Percentiles rank a stretch among this genome's conserved stretches.
Evolutionary conservation across 768 basidiomycete genomes (phyloP).

Genomic region (Pulveroboletus sp.): DNA sequence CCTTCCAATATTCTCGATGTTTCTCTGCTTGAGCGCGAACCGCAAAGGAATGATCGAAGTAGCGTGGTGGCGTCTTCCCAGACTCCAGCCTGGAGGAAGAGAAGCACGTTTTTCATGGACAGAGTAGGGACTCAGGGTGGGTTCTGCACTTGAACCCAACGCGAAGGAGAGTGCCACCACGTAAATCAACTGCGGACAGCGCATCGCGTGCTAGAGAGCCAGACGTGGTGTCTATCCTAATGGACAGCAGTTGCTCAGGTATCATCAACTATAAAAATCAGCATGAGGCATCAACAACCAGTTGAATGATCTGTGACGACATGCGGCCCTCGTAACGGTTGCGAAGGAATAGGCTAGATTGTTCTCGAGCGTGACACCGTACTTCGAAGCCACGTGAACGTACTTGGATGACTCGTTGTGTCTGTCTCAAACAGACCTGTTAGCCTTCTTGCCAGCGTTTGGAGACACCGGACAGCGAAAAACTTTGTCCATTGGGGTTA

Average conservation of each 20-base stretch:
- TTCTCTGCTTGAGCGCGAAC: constrained; percentile 31
- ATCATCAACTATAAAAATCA: background rate
- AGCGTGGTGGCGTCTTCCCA: constrained; percentile 32
- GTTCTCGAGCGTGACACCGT: no score
- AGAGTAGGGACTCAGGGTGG: constrained; percentile 18
- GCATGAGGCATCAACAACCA: no score
- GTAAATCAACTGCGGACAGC: constrained; percentile 1
- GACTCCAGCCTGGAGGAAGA: constrained; percentile 35
- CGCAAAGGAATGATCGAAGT: constrained; percentile 25
- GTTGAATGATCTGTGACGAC: no score
- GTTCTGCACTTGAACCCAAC: constrained; percentile 14
- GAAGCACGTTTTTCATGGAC: constrained; percentile 39
- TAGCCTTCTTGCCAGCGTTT: no score
- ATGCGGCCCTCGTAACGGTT: no score
- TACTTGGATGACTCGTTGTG: no score
- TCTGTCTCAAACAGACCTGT: no score
- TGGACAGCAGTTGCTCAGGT: background rate
- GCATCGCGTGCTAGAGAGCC: constrained; percentile 7
- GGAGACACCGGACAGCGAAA: no score
- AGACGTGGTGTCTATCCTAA: background rate
- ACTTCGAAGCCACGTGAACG: no score
- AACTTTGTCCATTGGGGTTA: no score
- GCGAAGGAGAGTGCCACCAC: constrained; percentile 8
- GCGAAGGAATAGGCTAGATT: no score
- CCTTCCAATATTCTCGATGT: constrained; percentile 23